Evolutionary conservation across 2,329 filamentous ascomycete species (phyloP).

Genomic region (Aureobasidium sp.): DNA sequence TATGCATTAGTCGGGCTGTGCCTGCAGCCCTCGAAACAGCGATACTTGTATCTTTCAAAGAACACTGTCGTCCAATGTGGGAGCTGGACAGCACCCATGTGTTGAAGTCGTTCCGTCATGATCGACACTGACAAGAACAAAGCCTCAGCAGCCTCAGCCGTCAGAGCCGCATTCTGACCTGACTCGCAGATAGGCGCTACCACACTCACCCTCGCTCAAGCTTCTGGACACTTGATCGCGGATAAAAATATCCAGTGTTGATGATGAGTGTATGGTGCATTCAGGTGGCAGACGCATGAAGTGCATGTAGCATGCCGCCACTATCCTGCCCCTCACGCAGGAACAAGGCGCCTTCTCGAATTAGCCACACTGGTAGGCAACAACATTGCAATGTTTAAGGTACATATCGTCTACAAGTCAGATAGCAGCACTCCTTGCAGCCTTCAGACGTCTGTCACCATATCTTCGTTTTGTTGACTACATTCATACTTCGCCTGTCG

Average conservation of each 20-base stretch:
- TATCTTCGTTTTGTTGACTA: no score
- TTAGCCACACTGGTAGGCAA: background rate
- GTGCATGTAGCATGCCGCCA: background rate
- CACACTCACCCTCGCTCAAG: background rate
- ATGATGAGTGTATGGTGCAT: background rate
- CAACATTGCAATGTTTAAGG: background rate
- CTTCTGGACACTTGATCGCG: background rate
- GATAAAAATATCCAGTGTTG: background rate
- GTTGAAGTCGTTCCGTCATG: slow-evolving; percentile 1
- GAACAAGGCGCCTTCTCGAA: background rate
- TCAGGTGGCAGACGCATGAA: no score
- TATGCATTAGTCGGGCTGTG: background rate
- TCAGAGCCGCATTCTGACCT: background rate
- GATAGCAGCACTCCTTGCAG: background rate
- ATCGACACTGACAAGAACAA: background rate
- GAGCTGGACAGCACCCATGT: slow-evolving; percentile 1
- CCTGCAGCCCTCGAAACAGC: background rate
- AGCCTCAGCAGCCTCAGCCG: background rate
- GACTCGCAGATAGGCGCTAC: background rate
- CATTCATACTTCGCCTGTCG: background rate
- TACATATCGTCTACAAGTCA: background rate
- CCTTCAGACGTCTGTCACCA: no score
- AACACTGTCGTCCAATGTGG: background rate
- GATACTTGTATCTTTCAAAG: background rate
- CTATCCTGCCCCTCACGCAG: background rate